Conservation (phyloP, 352 stramenopile genomes). For the Globisporangium cylindrosporum region DNA sequence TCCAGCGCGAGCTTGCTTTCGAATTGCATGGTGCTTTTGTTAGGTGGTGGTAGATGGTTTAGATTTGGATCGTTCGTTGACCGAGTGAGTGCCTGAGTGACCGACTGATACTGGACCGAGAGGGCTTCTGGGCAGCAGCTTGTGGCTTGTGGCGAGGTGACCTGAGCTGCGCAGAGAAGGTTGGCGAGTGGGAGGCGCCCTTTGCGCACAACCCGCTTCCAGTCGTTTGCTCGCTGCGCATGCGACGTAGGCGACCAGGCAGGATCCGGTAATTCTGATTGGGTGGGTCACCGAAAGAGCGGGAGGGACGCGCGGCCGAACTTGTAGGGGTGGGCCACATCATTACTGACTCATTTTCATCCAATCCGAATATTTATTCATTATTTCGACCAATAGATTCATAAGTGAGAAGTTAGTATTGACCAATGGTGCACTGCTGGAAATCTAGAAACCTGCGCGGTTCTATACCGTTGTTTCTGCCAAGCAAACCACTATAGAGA, state of each 20-base stretch:
- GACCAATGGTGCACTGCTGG: background rate
- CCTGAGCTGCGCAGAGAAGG: background rate
- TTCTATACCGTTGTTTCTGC: background rate
- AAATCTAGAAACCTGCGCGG: background rate
- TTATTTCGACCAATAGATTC: background rate
- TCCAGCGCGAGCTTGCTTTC: slow-evolving; percentile 39
- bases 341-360: background rate
- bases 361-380: background rate
- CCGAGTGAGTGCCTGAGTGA: background rate
- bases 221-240: slow-evolving; percentile 2
- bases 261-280: background rate
- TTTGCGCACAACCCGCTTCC: background rate
- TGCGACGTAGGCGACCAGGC: background rate
- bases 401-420: background rate
- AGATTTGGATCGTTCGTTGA: background rate
- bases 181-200: slow-evolving; percentile 1
- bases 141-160: background rate
- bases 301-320: background rate
- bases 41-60: background rate
- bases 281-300: background rate
- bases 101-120: slow-evolving; percentile 5
- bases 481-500: too few species aligned
- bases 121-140: background rate
- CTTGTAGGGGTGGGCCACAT: background rate
- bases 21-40: slow-evolving; percentile 30